phyloP scores from a whole-genome alignment of 2,329 filamentous ascomycete species.

The Dactylonectria macrodidyma region DNA sequence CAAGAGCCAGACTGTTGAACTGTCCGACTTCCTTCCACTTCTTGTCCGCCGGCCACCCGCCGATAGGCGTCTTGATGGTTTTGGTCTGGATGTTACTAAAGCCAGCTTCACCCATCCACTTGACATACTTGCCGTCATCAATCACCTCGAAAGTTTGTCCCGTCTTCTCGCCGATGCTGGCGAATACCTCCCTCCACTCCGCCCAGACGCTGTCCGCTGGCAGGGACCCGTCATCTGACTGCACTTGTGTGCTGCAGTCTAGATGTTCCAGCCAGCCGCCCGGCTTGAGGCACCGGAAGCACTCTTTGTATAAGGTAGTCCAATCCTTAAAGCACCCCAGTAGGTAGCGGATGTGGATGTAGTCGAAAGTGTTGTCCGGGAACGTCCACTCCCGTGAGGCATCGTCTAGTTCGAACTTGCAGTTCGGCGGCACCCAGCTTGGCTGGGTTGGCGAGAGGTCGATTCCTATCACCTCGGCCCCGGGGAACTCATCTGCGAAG shows the following conservation, averaged over 20 bases:
- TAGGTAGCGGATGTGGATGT: conserved; percentile 71
- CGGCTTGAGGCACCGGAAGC: conserved; percentile 67
- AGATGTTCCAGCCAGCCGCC: conserved; percentile 60
- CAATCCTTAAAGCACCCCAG: conserved; percentile 70
- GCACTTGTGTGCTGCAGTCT: conserved; percentile 38
- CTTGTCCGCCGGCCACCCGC: conserved; percentile 40
- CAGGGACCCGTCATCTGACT: conserved; percentile 48
- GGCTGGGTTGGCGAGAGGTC: conserved; percentile 59
- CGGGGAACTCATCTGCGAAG: conserved; percentile 58
- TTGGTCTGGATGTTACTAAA: not conserved
- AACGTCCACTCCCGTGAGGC: conserved; percentile 46
- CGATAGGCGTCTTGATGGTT: conserved; percentile 41
- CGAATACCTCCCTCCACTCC: conserved; percentile 38
- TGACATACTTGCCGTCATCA: not conserved
- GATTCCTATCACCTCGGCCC: conserved; percentile 62
- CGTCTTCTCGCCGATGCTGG: conserved; percentile 21
- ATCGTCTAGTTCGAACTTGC: conserved; percentile 58
- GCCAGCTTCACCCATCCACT: conserved; percentile 4
- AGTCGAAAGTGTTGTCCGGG: conserved; percentile 63
- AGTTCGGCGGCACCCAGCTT: conserved; percentile 63
- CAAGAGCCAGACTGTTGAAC: conserved; percentile 49
- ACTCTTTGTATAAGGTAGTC: conserved; percentile 64
- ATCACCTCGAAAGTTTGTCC: conserved; percentile 41
- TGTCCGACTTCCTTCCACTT: conserved; percentile 43
- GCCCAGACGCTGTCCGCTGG: conserved; percentile 39